Evolutionary conservation across 2,329 filamentous ascomycete species (phyloP), one percentile per base, ranked within the genome.

Genomic region (Hypomyces rosellus): DNA sequence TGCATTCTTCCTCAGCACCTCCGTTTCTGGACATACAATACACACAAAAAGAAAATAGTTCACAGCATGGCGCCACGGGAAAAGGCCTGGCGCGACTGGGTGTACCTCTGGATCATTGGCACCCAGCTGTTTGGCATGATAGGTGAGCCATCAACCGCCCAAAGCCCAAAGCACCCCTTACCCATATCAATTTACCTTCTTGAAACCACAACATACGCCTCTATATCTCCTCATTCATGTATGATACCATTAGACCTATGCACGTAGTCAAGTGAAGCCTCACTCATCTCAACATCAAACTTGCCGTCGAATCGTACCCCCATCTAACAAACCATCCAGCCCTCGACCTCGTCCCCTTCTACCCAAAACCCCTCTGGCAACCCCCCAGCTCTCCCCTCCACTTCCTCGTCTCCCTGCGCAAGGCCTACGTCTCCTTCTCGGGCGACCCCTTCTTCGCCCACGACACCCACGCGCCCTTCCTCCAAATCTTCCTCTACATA

Each of bases 331-430:
- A 54, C 51, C 58, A 25, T 60, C 44, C 50, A 81, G 78, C 71
- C 56, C 70, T 81, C 42, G 79, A 82, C 57, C 72, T 78, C 44
- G 71, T 78, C 34, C 69, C 71, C 33, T 70, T 78, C 56, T 81
- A 80, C 61, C 79, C 79, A 1, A 51, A 59, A 2, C 65, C 63
- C 45, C 69, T 81, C 42, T 77, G 72, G 63, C 59, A 65, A 3
- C 52, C 67, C 0, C 59, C 69, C 1, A 66, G 62, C 4, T 62
- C 71, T 0, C 77, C 77, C 0, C 65, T 81, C 6, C 72, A 78
- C 61, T 67, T 73, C 55, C 66, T 80, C 42, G 63, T 70, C 54
- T 50, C 64, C 34, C 60, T 80, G 51, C 74, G 76, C 51, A 52
- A 65, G 3, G 71, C 67, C 58, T 81, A 81, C 64, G 63, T 75